phyloP scores from a whole-genome alignment of 768 basidiomycete species.

The Podaxis sp. region DNA sequence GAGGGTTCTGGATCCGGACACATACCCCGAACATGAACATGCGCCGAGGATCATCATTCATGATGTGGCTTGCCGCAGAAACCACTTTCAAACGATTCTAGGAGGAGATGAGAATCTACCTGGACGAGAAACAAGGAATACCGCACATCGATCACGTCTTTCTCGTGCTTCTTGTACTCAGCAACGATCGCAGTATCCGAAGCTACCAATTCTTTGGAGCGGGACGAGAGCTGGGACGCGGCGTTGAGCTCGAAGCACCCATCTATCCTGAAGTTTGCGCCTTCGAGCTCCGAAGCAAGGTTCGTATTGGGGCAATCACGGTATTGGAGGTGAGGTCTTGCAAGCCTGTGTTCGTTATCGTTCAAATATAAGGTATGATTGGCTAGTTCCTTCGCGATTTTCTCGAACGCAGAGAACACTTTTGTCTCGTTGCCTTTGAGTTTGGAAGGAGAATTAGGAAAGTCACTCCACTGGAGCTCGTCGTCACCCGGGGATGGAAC shows the following conservation, averaged over 20 bases:
- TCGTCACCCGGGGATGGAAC: no score
- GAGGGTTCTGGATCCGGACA: neutral
- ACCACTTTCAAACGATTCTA: slow-evolving; percentile 14
- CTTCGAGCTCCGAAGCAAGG: neutral
- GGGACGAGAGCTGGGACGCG: no score
- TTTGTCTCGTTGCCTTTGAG: neutral
- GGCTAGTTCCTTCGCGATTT: neutral
- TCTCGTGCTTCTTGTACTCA: neutral
- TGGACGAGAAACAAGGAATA: neutral
- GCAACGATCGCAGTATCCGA: neutral
- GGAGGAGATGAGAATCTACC: neutral
- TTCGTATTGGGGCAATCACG: neutral
- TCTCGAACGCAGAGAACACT: neutral
- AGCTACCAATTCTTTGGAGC: neutral
- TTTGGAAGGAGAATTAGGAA: neutral
- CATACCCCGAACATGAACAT: slow-evolving; percentile 23
- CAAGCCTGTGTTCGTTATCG: neutral
- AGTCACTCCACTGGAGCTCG: neutral
- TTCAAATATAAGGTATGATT: neutral
- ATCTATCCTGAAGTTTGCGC: neutral
- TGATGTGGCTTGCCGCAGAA: slow-evolving; percentile 17
- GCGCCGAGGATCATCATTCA: slow-evolving; percentile 26
- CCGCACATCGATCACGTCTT: neutral
- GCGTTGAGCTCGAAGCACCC: neutral
- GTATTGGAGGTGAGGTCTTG: neutral